These are phyloP conservation scores for Chimonanthus salicifolius DNA, from an alignment of 164 flowering plant genomes.

Conservation along the genomic window DNA sequence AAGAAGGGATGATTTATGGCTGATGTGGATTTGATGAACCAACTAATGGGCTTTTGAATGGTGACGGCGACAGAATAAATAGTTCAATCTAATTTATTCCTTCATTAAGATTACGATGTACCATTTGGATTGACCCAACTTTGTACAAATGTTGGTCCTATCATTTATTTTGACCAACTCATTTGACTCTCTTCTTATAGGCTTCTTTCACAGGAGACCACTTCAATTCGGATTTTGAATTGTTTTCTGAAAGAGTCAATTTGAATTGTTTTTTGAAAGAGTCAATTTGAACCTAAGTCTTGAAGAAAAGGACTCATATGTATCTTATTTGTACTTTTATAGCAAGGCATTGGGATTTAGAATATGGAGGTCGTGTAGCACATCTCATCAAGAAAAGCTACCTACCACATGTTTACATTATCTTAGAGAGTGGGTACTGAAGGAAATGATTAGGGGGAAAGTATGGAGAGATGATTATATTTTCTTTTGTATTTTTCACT, in stretches of 20 bases:
- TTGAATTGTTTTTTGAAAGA: background rate
- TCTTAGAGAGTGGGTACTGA: no score
- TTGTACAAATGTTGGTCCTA: background rate
- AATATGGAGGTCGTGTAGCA: background rate
- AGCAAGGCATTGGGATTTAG: background rate
- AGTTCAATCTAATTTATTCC: background rate
- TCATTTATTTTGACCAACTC: background rate
- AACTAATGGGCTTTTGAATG: background rate
- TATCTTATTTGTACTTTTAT: no score
- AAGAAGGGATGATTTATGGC: background rate
- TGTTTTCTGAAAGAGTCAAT: background rate
- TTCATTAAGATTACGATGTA: background rate
- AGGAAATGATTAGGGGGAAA: no score
- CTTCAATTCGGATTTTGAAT: background rate
- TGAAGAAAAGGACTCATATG: background rate
- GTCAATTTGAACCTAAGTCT: background rate
- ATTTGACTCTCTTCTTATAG: background rate
- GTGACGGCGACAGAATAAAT: background rate
- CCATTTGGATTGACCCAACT: background rate
- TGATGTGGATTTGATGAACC: background rate
- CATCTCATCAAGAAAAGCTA: background rate
- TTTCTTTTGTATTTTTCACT: no score
- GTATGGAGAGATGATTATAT: no score
- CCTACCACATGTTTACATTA: background rate
- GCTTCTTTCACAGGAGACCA: background rate